These are phyloP conservation scores for Hypoxylon sp. DNA, from an alignment of 2,329 filamentous ascomycete genomes.

Conservation along the genomic window DNA sequence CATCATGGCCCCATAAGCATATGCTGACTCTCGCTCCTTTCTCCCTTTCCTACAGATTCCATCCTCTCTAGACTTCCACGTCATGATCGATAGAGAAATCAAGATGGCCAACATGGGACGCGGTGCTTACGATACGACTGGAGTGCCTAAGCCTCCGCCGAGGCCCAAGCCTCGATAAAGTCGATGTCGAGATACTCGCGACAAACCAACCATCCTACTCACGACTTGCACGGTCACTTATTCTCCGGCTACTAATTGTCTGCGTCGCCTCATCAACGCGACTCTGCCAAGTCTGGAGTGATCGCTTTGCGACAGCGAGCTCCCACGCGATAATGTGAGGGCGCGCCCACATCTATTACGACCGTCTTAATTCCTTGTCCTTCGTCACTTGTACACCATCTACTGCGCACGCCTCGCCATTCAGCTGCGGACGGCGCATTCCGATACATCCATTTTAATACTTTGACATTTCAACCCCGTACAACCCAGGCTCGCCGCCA, in stretches of 20 bases:
- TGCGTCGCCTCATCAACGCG: conserved; percentile 2
- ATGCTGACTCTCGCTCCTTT: conserved; percentile 31
- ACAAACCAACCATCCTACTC: background rate
- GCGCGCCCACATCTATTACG: conserved; percentile 28
- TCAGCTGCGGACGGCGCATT: conserved; percentile 37
- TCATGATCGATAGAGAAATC: conserved; percentile 44
- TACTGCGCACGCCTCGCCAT: conserved; percentile 35
- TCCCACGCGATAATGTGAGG: conserved; percentile 17
- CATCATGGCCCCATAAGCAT: conserved; percentile 5
- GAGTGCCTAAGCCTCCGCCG: conserved; percentile 47
- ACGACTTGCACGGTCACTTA: conserved; percentile 3
- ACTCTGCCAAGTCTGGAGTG: conserved; percentile 7
- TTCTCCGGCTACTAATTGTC: conserved; percentile 11
- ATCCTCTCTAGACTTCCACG: conserved; percentile 15
- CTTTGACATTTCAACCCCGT: conserved; percentile 36
- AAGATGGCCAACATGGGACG: conserved; percentile 48
- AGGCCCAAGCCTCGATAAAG: conserved; percentile 46
- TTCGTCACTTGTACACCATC: conserved; percentile 46
- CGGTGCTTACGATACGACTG: conserved; percentile 48
- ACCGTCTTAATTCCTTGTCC: conserved; percentile 37
- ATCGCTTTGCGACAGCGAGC: conserved; percentile 17
- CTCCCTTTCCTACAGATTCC: conserved; percentile 7
- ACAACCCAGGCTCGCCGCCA: conserved; percentile 36
- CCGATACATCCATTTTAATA: conserved; percentile 45
- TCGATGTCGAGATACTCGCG: conserved; percentile 13